Percentiles rank a stretch among this genome's conserved stretches.
These are phyloP conservation scores for Hypoxylon sp. DNA, from an alignment of 2,329 filamentous ascomycete genomes.

Conservation along the genomic window DNA sequence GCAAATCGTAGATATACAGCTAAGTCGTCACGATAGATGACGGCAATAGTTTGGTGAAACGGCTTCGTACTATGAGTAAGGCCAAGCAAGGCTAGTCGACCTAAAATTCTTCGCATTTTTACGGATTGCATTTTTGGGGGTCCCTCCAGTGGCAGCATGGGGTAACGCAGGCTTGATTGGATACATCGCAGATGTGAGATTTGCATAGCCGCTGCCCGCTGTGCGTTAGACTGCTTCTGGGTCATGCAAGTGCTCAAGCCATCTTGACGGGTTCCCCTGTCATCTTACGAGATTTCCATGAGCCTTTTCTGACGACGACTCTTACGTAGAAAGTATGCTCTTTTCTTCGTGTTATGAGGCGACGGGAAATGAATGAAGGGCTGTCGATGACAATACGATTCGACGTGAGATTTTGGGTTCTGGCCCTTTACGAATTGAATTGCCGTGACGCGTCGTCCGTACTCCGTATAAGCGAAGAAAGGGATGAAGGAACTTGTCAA, in stretches of 20 bases:
- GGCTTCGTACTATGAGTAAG: conserved; percentile 27
- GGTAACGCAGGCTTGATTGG: conserved; percentile 52
- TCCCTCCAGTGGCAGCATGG: conserved; percentile 47
- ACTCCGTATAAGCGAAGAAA: conserved; percentile 32
- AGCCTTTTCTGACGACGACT: conserved; percentile 46
- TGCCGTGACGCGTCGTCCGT: conserved; percentile 35
- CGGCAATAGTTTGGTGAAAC: conserved; percentile 41
- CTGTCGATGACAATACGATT: conserved; percentile 18
- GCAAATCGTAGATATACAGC: conserved; percentile 23
- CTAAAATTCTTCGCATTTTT: conserved; percentile 43
- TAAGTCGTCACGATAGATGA: conserved; percentile 22
- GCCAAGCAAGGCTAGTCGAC: conserved; percentile 39
- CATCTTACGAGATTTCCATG: conserved; percentile 44
- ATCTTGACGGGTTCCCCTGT: conserved; percentile 49
- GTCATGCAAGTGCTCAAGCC: conserved; percentile 56
- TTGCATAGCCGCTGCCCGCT: conserved; percentile 58
- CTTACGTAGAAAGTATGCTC: conserved; percentile 45
- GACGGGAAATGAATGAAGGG: conserved; percentile 20
- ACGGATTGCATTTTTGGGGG: conserved; percentile 44
- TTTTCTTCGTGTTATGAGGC: conserved; percentile 28
- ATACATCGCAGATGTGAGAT: conserved; percentile 50
- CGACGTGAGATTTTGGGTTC: conserved; percentile 29
- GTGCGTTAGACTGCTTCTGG: conserved; percentile 56
- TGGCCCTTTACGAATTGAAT: conserved; percentile 27
- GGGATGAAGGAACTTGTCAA: conserved; percentile 34